Evolutionary conservation across 495 filamentous ascomycete genomes (phyloP).

Genomic region (Aspergillus ellipticus): DNA sequence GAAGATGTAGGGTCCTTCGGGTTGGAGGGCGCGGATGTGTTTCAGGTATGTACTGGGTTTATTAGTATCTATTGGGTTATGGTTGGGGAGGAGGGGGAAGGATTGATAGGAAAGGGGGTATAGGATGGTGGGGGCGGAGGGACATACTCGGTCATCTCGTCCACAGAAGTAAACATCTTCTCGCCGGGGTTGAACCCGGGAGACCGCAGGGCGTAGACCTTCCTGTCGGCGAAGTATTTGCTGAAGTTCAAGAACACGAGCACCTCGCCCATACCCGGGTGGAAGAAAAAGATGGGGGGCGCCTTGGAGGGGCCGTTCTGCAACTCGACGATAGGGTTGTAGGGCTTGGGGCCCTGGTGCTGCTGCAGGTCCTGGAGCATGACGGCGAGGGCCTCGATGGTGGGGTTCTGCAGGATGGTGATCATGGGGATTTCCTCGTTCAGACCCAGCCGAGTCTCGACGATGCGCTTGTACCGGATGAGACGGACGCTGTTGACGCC

Average conservation of each 20-base stretch:
- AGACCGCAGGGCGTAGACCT: constrained; percentile 50
- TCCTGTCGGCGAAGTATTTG: constrained; percentile 42
- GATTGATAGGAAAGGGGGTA: too few relatives aligned
- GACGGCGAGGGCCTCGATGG: constrained; percentile 27
- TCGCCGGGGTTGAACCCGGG: constrained; percentile 45
- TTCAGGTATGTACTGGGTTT: constrained; percentile 28
- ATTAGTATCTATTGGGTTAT: neutral
- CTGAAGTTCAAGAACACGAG: constrained; percentile 51
- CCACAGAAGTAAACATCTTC: constrained; percentile 20
- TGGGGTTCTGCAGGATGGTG: constrained; percentile 39
- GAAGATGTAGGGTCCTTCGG: constrained; percentile 50
- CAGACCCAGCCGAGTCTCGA: constrained; percentile 13
- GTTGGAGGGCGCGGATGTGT: constrained; percentile 42
- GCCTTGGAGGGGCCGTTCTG: constrained; percentile 37
- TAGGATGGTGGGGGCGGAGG: constrained; percentile 9
- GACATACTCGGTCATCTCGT: constrained; percentile 24
- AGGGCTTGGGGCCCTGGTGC: constrained; percentile 17
- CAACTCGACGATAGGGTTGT: constrained; percentile 47
- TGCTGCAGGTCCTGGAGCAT: constrained; percentile 21
- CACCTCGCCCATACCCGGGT: constrained; percentile 53
- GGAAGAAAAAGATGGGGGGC: constrained; percentile 49
- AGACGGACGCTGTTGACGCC: constrained; percentile 46
- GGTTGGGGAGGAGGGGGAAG: constrained; percentile 4
- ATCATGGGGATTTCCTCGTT: constrained; percentile 29
- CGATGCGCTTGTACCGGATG: constrained; percentile 23